Percentiles rank a stretch among this genome's conserved stretches.
Conservation (phyloP, 371 early-diverging fungal species). For the Circinella minor region DNA sequence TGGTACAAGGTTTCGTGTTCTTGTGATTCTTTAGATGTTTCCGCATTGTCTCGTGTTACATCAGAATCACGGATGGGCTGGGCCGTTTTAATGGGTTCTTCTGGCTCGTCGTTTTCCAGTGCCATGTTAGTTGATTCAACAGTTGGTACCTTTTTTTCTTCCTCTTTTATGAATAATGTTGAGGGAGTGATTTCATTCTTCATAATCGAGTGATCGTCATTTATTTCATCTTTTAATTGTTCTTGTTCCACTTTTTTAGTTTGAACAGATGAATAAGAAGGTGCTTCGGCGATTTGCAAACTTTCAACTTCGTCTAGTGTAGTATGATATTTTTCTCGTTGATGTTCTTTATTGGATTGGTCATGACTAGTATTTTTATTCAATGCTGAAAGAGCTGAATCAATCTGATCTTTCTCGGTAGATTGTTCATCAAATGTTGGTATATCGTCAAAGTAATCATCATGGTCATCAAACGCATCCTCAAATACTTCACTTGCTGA, state of each 20-base stretch:
- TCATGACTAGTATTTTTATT: not conserved
- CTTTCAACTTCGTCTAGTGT: constrained; percentile 1
- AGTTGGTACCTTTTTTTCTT: no score
- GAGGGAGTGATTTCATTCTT: not conserved
- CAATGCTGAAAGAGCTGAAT: constrained; percentile 2
- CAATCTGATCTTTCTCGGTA: not conserved
- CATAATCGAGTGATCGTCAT: not conserved
- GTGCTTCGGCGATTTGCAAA: not conserved
- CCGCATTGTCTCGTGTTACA: not conserved
- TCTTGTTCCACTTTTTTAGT: not conserved
- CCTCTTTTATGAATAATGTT: not conserved
- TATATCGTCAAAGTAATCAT: constrained; percentile 11
- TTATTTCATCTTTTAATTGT: not conserved
- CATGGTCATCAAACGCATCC: constrained; percentile 25
- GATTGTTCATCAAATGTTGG: constrained; percentile 4
- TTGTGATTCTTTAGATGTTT: not conserved
- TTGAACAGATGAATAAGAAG: not conserved
- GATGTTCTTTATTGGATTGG: not conserved
- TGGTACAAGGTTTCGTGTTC: not conserved
- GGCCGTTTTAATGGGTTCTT: not conserved
- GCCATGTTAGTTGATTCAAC: not conserved
- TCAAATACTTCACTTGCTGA: constrained; percentile 32
- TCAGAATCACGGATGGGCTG: not conserved
- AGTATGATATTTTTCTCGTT: not conserved
- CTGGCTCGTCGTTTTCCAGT: not conserved